phyloP scores from a whole-genome alignment of 345 rosid genomes.

The Gossypium mustelinum region DNA sequence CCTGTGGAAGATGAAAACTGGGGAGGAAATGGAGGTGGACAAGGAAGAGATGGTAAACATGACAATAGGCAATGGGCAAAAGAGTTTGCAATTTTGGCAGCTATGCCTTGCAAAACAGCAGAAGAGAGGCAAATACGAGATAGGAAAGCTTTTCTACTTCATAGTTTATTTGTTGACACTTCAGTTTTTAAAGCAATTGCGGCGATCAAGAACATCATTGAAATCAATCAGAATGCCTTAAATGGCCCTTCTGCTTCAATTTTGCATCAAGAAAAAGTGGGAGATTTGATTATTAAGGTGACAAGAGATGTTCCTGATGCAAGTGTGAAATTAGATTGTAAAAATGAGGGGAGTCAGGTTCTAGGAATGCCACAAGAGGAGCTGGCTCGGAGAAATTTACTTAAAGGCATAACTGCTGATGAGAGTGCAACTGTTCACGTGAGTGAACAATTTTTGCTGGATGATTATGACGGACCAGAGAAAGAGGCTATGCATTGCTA shows the following conservation, averaged over 20 bases:
- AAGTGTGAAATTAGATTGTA: constrained; percentile 56
- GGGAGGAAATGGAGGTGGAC: constrained; percentile 94
- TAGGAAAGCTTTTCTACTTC: constrained; percentile 83
- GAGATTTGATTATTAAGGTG: constrained; percentile 68
- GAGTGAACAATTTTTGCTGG: constrained; percentile 30
- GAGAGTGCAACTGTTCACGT: constrained; percentile 95
- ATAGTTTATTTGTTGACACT: constrained; percentile 77
- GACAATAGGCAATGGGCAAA: constrained; percentile 70
- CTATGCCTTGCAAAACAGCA: constrained; percentile 87
- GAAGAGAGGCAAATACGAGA: constrained; percentile 96
- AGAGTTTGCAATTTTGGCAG: constrained; percentile 84
- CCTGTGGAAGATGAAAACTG: constrained; percentile 88
- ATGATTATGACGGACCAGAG: constrained; percentile 21
- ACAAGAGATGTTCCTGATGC: constrained; percentile 70
- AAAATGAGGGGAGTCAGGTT: constrained; percentile 62
- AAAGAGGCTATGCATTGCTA: constrained; percentile 29
- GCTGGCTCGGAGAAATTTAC: constrained; percentile 67
- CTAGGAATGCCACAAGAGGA: constrained; percentile 60
- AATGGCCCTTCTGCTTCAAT: constrained; percentile 32
- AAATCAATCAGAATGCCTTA: constrained; percentile 31
- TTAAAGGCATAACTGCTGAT: constrained; percentile 93
- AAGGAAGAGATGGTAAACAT: constrained; percentile 64
- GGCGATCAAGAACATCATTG: constrained; percentile 42
- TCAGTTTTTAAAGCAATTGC: constrained; percentile 77
- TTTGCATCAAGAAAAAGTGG: constrained; percentile 55